Evolutionary conservation across 352 stramenopile genomes (phyloP).

Genomic region (Globisporangium rhizosaccharum): DNA sequence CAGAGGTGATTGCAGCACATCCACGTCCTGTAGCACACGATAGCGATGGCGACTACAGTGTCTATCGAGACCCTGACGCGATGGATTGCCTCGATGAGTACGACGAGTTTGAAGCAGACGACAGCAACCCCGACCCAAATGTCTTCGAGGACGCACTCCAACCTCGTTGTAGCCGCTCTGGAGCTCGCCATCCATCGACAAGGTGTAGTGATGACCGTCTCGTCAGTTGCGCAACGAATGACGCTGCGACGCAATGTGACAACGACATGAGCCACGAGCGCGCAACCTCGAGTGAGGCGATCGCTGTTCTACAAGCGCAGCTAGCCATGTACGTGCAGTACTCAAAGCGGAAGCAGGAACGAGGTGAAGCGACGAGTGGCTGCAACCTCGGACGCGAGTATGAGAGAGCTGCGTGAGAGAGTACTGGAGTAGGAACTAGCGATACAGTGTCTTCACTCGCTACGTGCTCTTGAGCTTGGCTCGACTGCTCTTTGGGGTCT

Average conservation of each 20-base stretch:
- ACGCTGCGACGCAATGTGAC: no score
- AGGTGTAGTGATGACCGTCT: neutral
- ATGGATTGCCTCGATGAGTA: neutral
- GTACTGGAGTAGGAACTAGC: neutral
- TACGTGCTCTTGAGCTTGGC: conserved; percentile 7
- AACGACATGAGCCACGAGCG: no score
- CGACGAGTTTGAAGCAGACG: conserved; percentile 5
- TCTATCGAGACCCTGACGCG: neutral
- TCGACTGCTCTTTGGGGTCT: conserved; percentile 17
- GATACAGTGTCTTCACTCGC: neutral
- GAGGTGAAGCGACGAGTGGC: neutral
- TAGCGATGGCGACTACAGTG: neutral
- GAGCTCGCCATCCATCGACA: neutral
- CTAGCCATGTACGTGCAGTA: conserved; percentile 25
- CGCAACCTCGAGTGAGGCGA: neutral
- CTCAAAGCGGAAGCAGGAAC: conserved; percentile 7
- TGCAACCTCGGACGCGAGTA: neutral
- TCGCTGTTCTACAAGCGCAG: conserved; percentile 9
- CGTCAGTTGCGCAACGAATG: neutral
- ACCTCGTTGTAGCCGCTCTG: no score
- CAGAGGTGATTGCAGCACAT: conserved; percentile 4
- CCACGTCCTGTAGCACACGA: neutral
- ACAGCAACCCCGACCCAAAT: neutral
- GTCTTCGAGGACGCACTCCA: neutral
- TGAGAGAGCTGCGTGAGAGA: no score